phyloP scores from a whole-genome alignment of 805 yeast genomes.

The Metschnikowia dekortorum region DNA sequence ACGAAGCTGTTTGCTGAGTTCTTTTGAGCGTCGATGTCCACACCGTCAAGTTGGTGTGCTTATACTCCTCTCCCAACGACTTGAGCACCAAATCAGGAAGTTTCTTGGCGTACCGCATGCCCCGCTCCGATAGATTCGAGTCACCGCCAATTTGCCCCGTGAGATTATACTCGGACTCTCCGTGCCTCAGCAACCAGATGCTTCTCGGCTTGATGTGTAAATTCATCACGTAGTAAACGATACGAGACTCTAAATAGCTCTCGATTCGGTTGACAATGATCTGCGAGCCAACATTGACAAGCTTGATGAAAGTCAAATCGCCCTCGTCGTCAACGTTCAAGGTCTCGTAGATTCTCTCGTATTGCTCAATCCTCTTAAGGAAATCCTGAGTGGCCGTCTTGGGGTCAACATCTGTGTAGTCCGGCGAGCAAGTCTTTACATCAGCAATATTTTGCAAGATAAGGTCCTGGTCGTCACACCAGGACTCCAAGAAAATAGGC shows the following conservation, averaged over 20 bases:
- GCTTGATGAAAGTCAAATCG: constrained; percentile 76
- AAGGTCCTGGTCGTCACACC: constrained; percentile 78
- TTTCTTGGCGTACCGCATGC: constrained; percentile 75
- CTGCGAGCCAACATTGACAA: constrained; percentile 83
- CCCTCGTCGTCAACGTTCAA: constrained; percentile 55
- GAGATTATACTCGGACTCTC: constrained; percentile 87
- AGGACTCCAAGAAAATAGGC: constrained; percentile 89
- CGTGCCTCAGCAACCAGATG: constrained; percentile 93
- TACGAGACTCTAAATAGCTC: constrained; percentile 84
- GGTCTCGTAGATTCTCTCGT: constrained; percentile 74
- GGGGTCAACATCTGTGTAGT: constrained; percentile 63
- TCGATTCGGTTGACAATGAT: constrained; percentile 84
- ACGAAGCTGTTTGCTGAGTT: constrained; percentile 89
- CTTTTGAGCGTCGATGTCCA: constrained; percentile 93
- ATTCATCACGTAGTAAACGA: constrained; percentile 94
- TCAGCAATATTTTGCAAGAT: constrained; percentile 77
- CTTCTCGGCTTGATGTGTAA: constrained; percentile 87
- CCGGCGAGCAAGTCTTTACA: constrained; percentile 84
- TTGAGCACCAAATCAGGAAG: constrained; percentile 72
- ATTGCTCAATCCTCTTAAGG: constrained; percentile 64
- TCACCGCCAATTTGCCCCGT: constrained; percentile 97
- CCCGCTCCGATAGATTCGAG: constrained; percentile 78
- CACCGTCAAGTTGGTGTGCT: constrained; percentile 60
- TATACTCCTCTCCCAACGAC: constrained; percentile 55
- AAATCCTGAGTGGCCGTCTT: constrained; percentile 73